Percentiles rank a stretch among this genome's conserved stretches.
Evolutionary conservation across 1,284 basidiomycete species (phyloP).

Genomic region (Marasmius oreades): DNA sequence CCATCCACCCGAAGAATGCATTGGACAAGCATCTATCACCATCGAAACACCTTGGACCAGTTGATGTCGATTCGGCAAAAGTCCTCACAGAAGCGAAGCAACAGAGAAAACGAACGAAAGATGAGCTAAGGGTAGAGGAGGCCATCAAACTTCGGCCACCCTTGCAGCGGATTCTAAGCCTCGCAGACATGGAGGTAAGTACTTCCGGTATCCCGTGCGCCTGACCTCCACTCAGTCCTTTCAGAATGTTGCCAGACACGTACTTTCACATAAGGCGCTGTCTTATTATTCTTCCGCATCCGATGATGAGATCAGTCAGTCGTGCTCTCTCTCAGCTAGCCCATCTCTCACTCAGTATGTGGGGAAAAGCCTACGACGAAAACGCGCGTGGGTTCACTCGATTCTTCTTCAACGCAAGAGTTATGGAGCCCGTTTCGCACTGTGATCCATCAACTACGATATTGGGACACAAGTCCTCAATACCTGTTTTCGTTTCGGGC

Average conservation of each 20-base stretch:
- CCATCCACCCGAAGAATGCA: constrained; percentile 72
- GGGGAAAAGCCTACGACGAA: constrained; percentile 48
- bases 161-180: constrained; percentile 63
- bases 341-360: constrained; percentile 24
- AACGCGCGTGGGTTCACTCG: constrained; percentile 75
- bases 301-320: constrained; percentile 78
- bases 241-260: constrained; percentile 57
- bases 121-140: constrained; percentile 66
- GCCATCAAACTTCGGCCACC: constrained; percentile 62
- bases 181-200: constrained; percentile 75
- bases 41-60: constrained; percentile 67
- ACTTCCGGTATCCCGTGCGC: background rate
- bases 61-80: constrained; percentile 53
- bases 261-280: constrained; percentile 69
- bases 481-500: constrained; percentile 84
- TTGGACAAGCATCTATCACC: constrained; percentile 64
- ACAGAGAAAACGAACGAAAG: constrained; percentile 54
- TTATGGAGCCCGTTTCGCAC: constrained; percentile 67
- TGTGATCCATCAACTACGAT: constrained; percentile 78
- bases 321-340: constrained; percentile 10
- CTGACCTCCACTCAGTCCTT: constrained; percentile 2
- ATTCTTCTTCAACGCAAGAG: constrained; percentile 80
- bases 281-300: constrained; percentile 83
- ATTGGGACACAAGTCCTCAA: constrained; percentile 67
- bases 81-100: constrained; percentile 36